phyloP scores from a whole-genome alignment of 164 flowering plant species.

The Dillenia turbinata region DNA sequence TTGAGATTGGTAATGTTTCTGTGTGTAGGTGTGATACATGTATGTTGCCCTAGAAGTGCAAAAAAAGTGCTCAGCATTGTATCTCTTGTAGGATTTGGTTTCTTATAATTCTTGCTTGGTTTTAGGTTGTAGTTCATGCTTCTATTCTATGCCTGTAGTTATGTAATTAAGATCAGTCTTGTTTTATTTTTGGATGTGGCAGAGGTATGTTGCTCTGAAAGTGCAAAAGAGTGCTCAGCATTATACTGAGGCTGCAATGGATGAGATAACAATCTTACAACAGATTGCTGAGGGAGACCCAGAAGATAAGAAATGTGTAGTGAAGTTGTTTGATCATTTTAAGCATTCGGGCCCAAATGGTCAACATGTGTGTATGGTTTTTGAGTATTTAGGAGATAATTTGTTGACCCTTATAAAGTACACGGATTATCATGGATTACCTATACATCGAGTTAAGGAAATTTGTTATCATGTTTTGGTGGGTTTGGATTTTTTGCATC shows the following conservation, averaged over 20 bases:
- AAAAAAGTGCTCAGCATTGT: too few species aligned
- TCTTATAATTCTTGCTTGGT: too few species aligned
- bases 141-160: too few species aligned
- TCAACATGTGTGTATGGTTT: conserved; percentile 95
- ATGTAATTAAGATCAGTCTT: too few species aligned
- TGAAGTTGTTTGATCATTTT: conserved; percentile 87
- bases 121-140: too few species aligned
- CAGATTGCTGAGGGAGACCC: conserved; percentile 88
- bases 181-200: conserved; percentile 4
- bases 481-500: conserved; percentile 89
- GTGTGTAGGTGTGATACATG: too few species aligned
- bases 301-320: conserved; percentile 75
- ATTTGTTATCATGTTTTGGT: conserved; percentile 67
- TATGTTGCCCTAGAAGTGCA: too few species aligned
- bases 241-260: conserved; percentile 78
- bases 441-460: conserved; percentile 73
- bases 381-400: conserved; percentile 93
- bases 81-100: too few species aligned
- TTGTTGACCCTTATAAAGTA: conserved; percentile 86
- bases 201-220: conserved; percentile 70
- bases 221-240: conserved; percentile 80
- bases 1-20: too few species aligned
- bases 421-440: conserved; percentile 66
- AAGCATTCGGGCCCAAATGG: conserved; percentile 98
- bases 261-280: conserved; percentile 71